phyloP scores from a whole-genome alignment of 2,329 filamentous ascomycete genomes.

The Colletotrichum liaoningense region DNA sequence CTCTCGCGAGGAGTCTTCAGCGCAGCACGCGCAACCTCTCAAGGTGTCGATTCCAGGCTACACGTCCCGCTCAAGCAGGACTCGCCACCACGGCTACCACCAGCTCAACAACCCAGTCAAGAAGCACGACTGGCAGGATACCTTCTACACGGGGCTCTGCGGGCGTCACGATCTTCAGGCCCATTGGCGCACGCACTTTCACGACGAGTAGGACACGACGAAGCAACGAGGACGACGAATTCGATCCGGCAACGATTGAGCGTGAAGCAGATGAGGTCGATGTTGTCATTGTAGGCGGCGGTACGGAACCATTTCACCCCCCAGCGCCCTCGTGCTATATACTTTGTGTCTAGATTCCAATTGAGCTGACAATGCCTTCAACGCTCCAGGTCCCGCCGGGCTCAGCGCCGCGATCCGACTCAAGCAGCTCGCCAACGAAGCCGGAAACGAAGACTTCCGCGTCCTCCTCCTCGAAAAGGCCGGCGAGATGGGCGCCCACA shows the following conservation, averaged over 20 bases:
- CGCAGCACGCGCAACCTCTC: slow-evolving; percentile 48
- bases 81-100: slow-evolving; percentile 24
- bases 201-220: slow-evolving; percentile 26
- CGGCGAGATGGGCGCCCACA: slow-evolving; percentile 93
- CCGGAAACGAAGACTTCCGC: slow-evolving; percentile 94
- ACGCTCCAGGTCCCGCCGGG: slow-evolving; percentile 79
- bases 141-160: slow-evolving; percentile 5
- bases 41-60: slow-evolving; percentile 43
- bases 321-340: neutral
- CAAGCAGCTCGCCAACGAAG: slow-evolving; percentile 94
- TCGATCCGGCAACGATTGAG: slow-evolving; percentile 77
- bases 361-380: neutral
- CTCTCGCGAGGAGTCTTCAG: slow-evolving; percentile 53
- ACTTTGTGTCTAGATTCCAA: neutral
- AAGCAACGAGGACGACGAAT: slow-evolving; percentile 59
- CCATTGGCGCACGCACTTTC: slow-evolving; percentile 30
- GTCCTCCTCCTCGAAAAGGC: slow-evolving; percentile 95
- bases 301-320: slow-evolving; percentile 50
- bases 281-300: slow-evolving; percentile 95
- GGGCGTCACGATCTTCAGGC: slow-evolving; percentile 17
- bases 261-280: slow-evolving; percentile 94
- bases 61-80: slow-evolving; percentile 32
- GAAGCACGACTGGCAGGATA: neutral
- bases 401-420: slow-evolving; percentile 92
- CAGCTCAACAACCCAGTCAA: slow-evolving; percentile 1